Base-by-base conservation (phyloP, 768 basidiomycete species). In the Psilocybe cyanescens region DNA sequence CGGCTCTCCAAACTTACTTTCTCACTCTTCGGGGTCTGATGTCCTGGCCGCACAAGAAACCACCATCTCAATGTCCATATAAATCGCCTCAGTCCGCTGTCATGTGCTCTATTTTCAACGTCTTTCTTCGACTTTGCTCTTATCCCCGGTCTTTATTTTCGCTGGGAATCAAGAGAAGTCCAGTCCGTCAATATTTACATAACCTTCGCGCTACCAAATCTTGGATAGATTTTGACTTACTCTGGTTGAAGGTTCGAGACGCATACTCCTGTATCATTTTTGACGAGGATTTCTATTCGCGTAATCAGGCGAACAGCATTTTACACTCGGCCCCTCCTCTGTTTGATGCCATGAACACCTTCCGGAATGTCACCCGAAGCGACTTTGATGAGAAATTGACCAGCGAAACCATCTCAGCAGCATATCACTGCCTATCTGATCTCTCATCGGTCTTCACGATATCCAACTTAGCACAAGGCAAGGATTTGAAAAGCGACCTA, bases 31-130 rank as follows among this genome's bases (percentile, higher is more conserved):
- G 41, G 24, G 9, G 14, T 55, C 41, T 6, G 17, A 7, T 17
- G 14, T 17, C 31, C 8, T 4, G 16, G 16, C 24, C 8, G n/a
- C 16, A 5, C 8, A 17, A 17, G 6, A 47, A 29, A 30, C 28
- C 41, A 28, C 55, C 55, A 2, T 31, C 39, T 4, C 55, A 46
- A 17, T 56, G 55, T 28, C 55, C 55, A 16, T 56, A 46, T n/a
- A 56, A 56, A 14, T 56, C 55, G 4, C 41, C 55, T 2, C 55
- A 56, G 14, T 46, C 44, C 7, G 24, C 41, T 17, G 24, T 56
- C 11, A 19, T 56, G 6, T 50, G 49, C 30, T n/a, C 11, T 50
- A 5, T 50, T 30, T 24, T 24, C 24, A 2, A 24, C 24, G 24
- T 24, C 24, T 24, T 24, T 24, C 24, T 24, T 24, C 24, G 24